These are phyloP conservation scores for Orbilia brochopaga DNA, from an alignment of 2,329 filamentous ascomycete genomes.

Conservation along the genomic window DNA sequence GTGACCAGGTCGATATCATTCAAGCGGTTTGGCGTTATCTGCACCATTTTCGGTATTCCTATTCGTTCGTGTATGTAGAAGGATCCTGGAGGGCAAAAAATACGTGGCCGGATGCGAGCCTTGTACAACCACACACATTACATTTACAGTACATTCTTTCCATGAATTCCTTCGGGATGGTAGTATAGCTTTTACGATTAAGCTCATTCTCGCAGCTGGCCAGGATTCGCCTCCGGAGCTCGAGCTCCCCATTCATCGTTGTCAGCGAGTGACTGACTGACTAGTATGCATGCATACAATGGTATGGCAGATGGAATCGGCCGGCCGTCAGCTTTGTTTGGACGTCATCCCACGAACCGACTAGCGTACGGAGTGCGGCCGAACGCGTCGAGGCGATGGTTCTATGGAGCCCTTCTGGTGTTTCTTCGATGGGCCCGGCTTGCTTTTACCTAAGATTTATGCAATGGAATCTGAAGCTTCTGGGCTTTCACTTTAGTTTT, in stretches of 20 bases:
- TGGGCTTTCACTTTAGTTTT: constrained; percentile 11
- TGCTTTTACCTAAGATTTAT: constrained; percentile 49
- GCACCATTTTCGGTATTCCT: constrained; percentile 4
- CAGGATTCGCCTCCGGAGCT: no score
- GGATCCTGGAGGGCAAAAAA: constrained; percentile 17
- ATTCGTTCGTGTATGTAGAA: constrained; percentile 14
- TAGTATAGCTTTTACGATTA: no score
- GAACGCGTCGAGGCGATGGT: constrained; percentile 25
- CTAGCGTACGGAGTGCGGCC: not conserved
- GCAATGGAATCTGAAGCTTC: constrained; percentile 24
- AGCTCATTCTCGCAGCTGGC: no score
- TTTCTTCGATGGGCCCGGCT: constrained; percentile 32
- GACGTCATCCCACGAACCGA: constrained; percentile 38
- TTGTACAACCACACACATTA: constrained; percentile 37
- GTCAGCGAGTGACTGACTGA: no score
- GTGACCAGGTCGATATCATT: constrained; percentile 46
- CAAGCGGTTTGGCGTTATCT: constrained; percentile 47
- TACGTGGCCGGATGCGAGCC: constrained; percentile 38
- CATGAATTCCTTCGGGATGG: not conserved
- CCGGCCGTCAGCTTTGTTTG: constrained; percentile 17
- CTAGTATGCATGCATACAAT: no score
- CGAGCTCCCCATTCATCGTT: no score
- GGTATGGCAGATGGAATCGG: no score
- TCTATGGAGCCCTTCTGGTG: constrained; percentile 9
- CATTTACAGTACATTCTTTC: constrained; percentile 40